Evolutionary conservation across 2,329 filamentous ascomycete species (phyloP), one percentile per base, ranked within the genome.

Genomic region (Dactylellina leptospora): DNA sequence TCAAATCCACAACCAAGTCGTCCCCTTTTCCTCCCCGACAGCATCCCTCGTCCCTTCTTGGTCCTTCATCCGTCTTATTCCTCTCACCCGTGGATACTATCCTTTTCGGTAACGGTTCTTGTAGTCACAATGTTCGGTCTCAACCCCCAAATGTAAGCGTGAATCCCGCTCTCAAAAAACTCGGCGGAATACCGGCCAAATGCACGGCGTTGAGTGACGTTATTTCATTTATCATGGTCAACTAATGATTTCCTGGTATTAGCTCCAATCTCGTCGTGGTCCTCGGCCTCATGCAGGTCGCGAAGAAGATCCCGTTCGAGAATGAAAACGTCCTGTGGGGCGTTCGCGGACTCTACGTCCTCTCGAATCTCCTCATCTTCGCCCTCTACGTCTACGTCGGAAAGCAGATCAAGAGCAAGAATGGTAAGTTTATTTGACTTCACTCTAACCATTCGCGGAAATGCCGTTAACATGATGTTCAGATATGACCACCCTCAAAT

Each of bases 401-500:
- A 83, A 79, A 84, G 74, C 85, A 90, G 83, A 93, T 99, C 82
- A 93, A 96, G 84, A 90, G 90, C 83, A 97, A 97, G 88, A 97
- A 96, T 85, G 95, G 95, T 97, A 85, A 73, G 86, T 80, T 48
- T 40, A 40, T 9, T 40, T 4, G 13, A 16, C 11, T 5, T n/a
- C 18, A 33, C 11, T 33, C 28, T 11, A 28, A 13, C n/a, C 36
- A 25, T 44, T 18, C 48, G n/a, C n/a, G n/a, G n/a, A n/a, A n/a
- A n/a, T n/a, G n/a, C n/a, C n/a, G n/a, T n/a, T n/a, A n/a, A n/a
- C n/a, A n/a, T 56, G 27, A 40, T 23, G 4, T 53, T 25, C 79
- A 97, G 95, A 99, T 80, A 86, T 97, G 83, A 96, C 93, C 22
- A 96, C 95, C 2, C 88, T 99, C 80, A 97, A 99, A 84, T 99